Evolutionary conservation across 2,329 filamentous ascomycete genomes (phyloP).

Genomic region (Ceratocystis variospora): DNA sequence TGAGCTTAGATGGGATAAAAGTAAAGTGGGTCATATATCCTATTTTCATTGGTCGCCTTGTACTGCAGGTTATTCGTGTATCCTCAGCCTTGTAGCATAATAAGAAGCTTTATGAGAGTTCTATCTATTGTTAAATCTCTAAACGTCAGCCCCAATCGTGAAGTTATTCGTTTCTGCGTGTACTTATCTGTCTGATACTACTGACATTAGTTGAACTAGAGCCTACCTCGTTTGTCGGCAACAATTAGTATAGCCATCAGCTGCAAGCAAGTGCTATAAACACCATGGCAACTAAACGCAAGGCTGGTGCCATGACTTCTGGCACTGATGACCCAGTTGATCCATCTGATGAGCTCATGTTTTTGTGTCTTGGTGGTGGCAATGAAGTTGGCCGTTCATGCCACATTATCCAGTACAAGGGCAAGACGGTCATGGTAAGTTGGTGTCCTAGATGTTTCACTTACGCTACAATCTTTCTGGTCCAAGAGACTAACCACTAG

Average conservation of each 20-base stretch:
- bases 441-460: background rate
- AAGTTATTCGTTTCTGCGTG: background rate
- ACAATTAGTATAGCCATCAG: background rate
- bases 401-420: slow-evolving; percentile 97
- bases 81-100: slow-evolving; percentile 6
- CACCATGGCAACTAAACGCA: slow-evolving; percentile 84
- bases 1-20: background rate
- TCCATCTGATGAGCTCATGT: slow-evolving; percentile 85
- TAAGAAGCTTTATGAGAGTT: background rate
- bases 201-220: background rate
- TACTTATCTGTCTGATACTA: background rate
- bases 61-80: background rate
- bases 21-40: slow-evolving; percentile 6
- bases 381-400: slow-evolving; percentile 96
- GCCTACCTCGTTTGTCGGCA: background rate
- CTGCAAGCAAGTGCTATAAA: slow-evolving; percentile 2
- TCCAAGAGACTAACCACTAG: slow-evolving; percentile 19
- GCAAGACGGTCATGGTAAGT: slow-evolving; percentile 91
- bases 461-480: background rate
- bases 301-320: slow-evolving; percentile 36
- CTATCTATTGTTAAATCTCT: background rate
- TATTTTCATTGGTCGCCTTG: slow-evolving; percentile 16
- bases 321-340: slow-evolving; percentile 71
- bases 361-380: slow-evolving; percentile 83
- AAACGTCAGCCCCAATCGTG: background rate